These are phyloP conservation scores for Boletellus emodensis DNA, from an alignment of 768 basidiomycete genomes.

Conservation along the genomic window DNA sequence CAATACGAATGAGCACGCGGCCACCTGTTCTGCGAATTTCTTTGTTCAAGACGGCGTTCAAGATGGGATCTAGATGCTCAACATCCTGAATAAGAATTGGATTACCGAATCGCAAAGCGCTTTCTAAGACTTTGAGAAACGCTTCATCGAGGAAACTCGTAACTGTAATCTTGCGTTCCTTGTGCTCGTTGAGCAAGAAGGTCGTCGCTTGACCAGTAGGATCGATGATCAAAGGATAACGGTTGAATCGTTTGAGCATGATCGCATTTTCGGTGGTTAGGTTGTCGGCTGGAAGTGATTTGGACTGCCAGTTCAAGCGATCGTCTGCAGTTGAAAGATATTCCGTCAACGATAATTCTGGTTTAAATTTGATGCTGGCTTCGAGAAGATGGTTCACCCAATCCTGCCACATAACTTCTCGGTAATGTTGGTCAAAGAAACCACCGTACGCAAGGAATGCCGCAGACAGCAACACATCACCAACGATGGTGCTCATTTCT, in stretches of 20 bases:
- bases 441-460: constrained; percentile 97
- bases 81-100: constrained; percentile 97
- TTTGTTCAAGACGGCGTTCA: constrained; percentile 95
- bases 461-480: constrained; percentile 92
- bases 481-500: constrained; percentile 98
- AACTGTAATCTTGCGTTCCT: constrained; percentile 93
- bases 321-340: constrained; percentile 97
- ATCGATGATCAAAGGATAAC: constrained; percentile 96
- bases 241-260: constrained; percentile 97
- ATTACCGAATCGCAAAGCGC: constrained; percentile 97
- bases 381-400: constrained; percentile 89
- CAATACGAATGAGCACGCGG: constrained; percentile 92
- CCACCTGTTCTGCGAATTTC: constrained; percentile 96
- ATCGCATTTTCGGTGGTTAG: constrained; percentile 99
- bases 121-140: constrained; percentile 97
- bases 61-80: constrained; percentile 93
- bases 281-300: constrained; percentile 92
- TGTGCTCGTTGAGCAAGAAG: constrained; percentile 92
- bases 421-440: constrained; percentile 98
- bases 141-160: constrained; percentile 99
- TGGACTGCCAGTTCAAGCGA: constrained; percentile 92
- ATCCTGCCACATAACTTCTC: constrained; percentile 94
- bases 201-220: constrained; percentile 96
- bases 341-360: constrained; percentile 88
- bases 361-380: constrained; percentile 88